Base-by-base conservation (phyloP, 371 early-diverging fungal species). In the Fennellomyces sp. region DNA sequence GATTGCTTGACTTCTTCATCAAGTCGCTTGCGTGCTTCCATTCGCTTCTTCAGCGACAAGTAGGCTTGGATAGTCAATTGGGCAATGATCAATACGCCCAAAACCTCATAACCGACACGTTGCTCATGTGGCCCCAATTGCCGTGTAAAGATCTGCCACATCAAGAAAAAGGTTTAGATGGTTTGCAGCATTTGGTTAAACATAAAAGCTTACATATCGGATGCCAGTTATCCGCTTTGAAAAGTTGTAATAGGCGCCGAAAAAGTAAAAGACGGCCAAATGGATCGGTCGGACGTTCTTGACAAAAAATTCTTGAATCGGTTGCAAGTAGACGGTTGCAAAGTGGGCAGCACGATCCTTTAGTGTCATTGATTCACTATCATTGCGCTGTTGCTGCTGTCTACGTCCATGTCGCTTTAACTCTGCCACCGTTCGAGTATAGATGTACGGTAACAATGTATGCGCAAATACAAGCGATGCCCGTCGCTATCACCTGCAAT, bases 211-310 rank as follows among this genome's bases (percentile, higher is more conserved):
- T 75, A 89, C 90, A 69, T 94, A 94, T 33, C 91, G 87, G 28
- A 91, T 83, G 0, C 92, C 89, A 0, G 88, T 72, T 21, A 92
- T 45, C 29, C 96, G 84, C 66, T 93, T 92, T 0, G 96, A 83
- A 41, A 93, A 64, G 55, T 78, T 78, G 59, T 95, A 93, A 65
- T 87, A 93, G 0, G 89, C 81, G 13, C 94, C 94, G 55, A 82
- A 66, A 63, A 95, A 88, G 69, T 94, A 94, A 68, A 95, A 94
- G 15, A 90, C 61, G 2, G 89, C 92, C 54, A 94, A 65, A 65
- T 95, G 94, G 19, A 86, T 65, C 13, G 89, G 83, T 36, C 72
- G 68, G 6, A 87, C 74, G 60, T 84, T 63, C 36, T 74, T 74
- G 1, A 61, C 49, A 27, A 76, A 53, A 28, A 72, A 59, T 17